Base-by-base conservation (phyloP, 768 basidiomycete species). In the Lyophyllum shimeji region DNA sequence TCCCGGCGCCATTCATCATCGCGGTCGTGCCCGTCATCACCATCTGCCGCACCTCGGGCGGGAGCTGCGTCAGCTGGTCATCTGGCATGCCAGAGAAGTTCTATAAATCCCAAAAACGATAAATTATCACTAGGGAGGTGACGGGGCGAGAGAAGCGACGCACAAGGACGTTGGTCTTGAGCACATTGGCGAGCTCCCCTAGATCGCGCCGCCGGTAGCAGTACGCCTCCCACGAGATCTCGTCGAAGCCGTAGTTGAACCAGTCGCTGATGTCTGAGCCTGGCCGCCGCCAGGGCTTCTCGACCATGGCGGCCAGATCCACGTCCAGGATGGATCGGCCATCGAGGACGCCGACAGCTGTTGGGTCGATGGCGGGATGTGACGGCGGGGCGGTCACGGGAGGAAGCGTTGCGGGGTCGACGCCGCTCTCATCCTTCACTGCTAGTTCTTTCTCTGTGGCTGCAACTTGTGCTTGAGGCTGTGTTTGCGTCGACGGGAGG, bases 181-280 rank as follows among this genome's bases (percentile, higher is more conserved):
- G 79, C 44, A 91, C 84, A 55, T 81, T 84, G 0, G 89, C 90
- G 53, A 89, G 77, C 55, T 93, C 92, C 2, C 90, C 87, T 49
- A 93, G 68, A 54, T 93, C 90, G 40, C 90, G 80, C 63, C 93
- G 79, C 63, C 92, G 82, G 70, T 90, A 89, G 63, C 88, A 91
- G 65, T 96, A 99, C 40, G 87, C 87, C 66, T 93, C 91, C 94
- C 95, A 99, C 31, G 90, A 90, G 15, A 92, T 81, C 72, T 99
- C 97, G 70, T 99, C 97, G 65, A 98, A 98, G 0, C 97, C 97
- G 63, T 97, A 98, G 72, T 99, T 98, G 74, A 99, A 99, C 90
- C 95, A 99, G 74, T 98, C 95, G 62, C 90, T 89, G 58, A 97
- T 79, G 75, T 97, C 94, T 3, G 91, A 87, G 31, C 97, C 97